phyloP scores from a whole-genome alignment of 768 basidiomycete genomes.

The Kwoniella sp. region DNA sequence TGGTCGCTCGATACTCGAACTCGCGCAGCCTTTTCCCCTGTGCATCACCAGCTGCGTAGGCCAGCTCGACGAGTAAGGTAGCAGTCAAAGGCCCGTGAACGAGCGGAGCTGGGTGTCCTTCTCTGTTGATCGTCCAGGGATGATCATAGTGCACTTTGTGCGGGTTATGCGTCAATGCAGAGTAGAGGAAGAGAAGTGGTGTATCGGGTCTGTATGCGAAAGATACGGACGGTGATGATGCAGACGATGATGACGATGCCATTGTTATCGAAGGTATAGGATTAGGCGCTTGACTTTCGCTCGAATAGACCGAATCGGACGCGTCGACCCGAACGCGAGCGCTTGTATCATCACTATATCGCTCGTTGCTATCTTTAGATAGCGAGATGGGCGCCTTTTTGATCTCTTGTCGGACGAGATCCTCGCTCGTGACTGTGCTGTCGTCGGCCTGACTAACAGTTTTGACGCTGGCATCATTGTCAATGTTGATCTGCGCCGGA shows the following conservation, averaged over 20 bases:
- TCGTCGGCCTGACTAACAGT: too few relatives aligned
- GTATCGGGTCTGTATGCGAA: constrained; percentile 70
- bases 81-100: constrained; percentile 84
- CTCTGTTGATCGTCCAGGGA: constrained; percentile 66
- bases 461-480: background rate
- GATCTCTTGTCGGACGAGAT: background rate
- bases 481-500: too few relatives aligned
- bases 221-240: constrained; percentile 59
- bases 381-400: background rate
- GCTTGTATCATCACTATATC: constrained; percentile 1
- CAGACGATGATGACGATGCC: constrained; percentile 36
- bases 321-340: background rate
- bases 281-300: constrained; percentile 1
- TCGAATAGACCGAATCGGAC: background rate
- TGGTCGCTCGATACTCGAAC: constrained; percentile 73
- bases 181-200: constrained; percentile 80
- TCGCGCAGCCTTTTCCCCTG: constrained; percentile 56
- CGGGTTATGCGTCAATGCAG: constrained; percentile 81
- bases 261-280: background rate
- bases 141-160: constrained; percentile 83
- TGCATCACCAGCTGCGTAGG: constrained; percentile 29
- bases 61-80: constrained; percentile 71
- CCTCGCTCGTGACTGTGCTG: background rate
- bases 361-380: background rate
- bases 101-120: constrained; percentile 76